phyloP scores from a whole-genome alignment of 2,329 filamentous ascomycete genomes.

The Neofusicoccum ribis region DNA sequence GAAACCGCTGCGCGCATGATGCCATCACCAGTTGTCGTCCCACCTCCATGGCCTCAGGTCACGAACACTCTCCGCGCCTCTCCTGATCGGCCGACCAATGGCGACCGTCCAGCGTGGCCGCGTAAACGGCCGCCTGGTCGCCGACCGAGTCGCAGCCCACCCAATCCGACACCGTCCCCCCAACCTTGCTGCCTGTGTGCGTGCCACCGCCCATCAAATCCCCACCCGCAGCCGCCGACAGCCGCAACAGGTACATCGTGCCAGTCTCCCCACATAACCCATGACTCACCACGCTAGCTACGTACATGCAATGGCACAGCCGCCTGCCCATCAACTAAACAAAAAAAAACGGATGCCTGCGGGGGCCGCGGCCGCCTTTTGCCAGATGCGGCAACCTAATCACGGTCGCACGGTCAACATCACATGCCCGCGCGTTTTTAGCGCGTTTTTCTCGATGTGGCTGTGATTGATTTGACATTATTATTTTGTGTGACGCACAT shows the following conservation, averaged over 20 bases:
- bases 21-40: conserved; percentile 16
- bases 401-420: background rate
- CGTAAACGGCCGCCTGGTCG: background rate
- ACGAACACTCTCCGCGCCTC: background rate
- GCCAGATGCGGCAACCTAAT: background rate
- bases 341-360: background rate
- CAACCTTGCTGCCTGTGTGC: background rate
- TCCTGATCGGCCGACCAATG: background rate
- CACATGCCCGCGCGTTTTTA: conserved; percentile 6
- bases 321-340: too few relatives aligned
- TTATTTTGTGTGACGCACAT: too few relatives aligned
- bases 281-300: too few relatives aligned
- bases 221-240: background rate
- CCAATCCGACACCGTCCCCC: too few relatives aligned
- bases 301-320: too few relatives aligned
- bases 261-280: too few relatives aligned
- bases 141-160: background rate
- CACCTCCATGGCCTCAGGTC: background rate
- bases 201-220: background rate
- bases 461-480: too few relatives aligned
- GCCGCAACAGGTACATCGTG: background rate
- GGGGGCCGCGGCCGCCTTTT: background rate
- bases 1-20: background rate
- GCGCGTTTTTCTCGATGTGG: background rate
- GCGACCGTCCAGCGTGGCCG: background rate